Evolutionary conservation across 1,139 yeast genomes (phyloP), one percentile per base, ranked within the genome.

Genomic region (Geotrichum australiense): DNA sequence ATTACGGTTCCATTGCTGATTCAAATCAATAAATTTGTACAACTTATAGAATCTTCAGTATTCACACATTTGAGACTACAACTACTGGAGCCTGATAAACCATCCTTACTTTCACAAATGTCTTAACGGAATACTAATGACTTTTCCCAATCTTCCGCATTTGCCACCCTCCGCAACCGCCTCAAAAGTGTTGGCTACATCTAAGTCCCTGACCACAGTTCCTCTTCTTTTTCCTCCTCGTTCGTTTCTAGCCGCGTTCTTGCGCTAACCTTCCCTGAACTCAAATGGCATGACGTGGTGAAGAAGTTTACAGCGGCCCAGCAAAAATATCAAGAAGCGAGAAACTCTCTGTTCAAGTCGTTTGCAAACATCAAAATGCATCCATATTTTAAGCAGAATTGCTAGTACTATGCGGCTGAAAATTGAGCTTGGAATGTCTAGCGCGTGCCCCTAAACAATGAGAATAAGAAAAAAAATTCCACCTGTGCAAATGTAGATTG

Each of bases 141-240:
- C 93, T 4, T 64, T 93, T 41, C 99, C 0, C 99, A 93, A 59
- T 85, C 96, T 0, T 75, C 86, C n/a, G 95, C 98, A 0, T 93
- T 86, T 61, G 78, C 75, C 18, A 78, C 84, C 0, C 69, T 93
- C 49, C 80, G 81, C 50, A 85, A 82, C 56, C 70, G 99, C 47
- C 69, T 91, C 42, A 74, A 74, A 43, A 70, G 84, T 33, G 73
- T 74, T 37, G 68, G 67, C 5, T 56, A 55, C 37, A 50, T 66
- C 31, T 63, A 63, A 41, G 43, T 57, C 8, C 61, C 59, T 4
- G 45, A 41, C 22, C 41, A 43, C 25, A 24, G 36, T 4, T 35
- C 33, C 1, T 19, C 20, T 12, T 19, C 33, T 7, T 22, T 22
- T 8, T 22, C 28, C 39, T 5, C 23, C 32, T 11, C 26, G 14